Evolutionary conservation across 2,329 filamentous ascomycete genomes (phyloP).

Genomic region (Cytospora schulzeri): DNA sequence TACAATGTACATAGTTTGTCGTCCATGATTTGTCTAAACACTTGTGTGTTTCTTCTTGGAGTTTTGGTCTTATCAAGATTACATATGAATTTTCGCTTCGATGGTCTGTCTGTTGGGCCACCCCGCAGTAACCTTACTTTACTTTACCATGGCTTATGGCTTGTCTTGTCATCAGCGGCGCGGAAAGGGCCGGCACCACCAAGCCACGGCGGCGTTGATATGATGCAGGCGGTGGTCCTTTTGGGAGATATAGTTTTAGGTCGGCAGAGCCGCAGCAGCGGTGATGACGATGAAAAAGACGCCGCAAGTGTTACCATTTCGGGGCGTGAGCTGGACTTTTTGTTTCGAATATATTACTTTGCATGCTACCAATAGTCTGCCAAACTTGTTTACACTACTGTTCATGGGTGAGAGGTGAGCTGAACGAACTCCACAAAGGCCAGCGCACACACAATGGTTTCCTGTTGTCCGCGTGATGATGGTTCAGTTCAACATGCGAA

Average conservation of each 20-base stretch:
- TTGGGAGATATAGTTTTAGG: neutral
- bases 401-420: neutral
- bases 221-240: neutral
- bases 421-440: neutral
- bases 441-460: neutral
- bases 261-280: neutral
- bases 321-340: slow-evolving; percentile 5
- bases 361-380: neutral
- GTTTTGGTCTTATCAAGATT: neutral
- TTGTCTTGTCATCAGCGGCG: too few species aligned
- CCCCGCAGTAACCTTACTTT: neutral
- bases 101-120: neutral
- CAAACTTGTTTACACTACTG: too few species aligned
- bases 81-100: neutral
- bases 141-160: neutral
- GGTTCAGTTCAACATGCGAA: neutral
- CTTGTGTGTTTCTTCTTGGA: too few species aligned
- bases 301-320: neutral
- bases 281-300: neutral
- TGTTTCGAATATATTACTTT: slow-evolving; percentile 12
- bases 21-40: neutral
- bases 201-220: neutral
- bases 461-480: neutral
- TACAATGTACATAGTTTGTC: neutral
- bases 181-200: neutral